Evolutionary conservation across 73 alveolate species (phyloP).

Genomic region (Tetrahymena borealis): DNA sequence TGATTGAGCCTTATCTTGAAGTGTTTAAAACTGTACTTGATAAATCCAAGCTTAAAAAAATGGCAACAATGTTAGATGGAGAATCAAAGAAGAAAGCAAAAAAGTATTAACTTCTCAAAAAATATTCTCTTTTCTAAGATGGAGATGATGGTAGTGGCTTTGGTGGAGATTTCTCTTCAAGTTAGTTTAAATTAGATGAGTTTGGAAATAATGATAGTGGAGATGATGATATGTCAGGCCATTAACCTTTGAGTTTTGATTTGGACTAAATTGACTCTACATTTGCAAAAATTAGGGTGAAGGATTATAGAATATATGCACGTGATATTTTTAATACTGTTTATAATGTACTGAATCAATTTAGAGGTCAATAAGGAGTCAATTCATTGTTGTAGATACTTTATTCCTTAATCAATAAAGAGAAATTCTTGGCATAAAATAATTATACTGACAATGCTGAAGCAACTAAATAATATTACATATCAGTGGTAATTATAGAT

Average conservation of each 20-base stretch:
- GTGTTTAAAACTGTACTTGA: neutral
- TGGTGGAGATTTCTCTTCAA: neutral
- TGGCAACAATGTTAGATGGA: neutral
- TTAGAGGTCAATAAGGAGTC: neutral
- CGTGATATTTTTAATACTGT: neutral
- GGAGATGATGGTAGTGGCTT: neutral
- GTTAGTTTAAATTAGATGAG: neutral
- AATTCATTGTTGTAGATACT: neutral
- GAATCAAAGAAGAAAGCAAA: neutral
- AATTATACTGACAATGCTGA: neutral
- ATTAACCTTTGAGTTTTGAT: neutral
- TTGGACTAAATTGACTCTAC: neutral
- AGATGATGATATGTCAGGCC: neutral
- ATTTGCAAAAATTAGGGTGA: neutral
- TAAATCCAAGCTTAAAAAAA: neutral
- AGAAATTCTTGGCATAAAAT: neutral
- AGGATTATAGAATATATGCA: neutral
- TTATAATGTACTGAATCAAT: neutral
- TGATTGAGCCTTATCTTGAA: neutral
- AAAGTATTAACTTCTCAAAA: neutral
- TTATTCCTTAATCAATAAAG: neutral
- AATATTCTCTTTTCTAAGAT: neutral
- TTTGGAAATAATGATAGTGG: neutral
- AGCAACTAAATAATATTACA: neutral
- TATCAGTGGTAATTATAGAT: neutral